phyloP scores from a whole-genome alignment of 768 basidiomycete species.

The Mycena pura region DNA sequence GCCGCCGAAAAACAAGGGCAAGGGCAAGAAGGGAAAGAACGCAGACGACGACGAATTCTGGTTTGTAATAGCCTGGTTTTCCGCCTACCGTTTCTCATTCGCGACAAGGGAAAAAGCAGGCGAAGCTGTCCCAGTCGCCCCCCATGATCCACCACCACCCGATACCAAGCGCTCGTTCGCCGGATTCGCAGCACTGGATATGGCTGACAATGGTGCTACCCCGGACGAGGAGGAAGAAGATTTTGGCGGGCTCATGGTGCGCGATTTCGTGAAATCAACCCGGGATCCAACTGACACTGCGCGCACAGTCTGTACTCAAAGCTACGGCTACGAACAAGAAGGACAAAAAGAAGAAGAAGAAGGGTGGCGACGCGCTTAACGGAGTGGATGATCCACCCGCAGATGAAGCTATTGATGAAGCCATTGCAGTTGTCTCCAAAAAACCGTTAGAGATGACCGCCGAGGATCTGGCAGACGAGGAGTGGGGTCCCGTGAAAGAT shows the following conservation, averaged over 20 bases:
- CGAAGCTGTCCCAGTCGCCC: constrained; percentile 56
- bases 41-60: constrained; percentile 82
- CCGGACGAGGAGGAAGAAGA: constrained; percentile 66
- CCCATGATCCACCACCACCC: constrained; percentile 41
- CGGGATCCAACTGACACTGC: constrained; percentile 11
- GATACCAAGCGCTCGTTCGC: constrained; percentile 50
- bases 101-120: constrained; percentile 67
- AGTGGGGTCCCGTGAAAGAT: constrained; percentile 69
- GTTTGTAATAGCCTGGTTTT: constrained; percentile 43
- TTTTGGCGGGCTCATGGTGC: constrained; percentile 80
- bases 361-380: constrained; percentile 37
- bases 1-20: constrained; percentile 74
- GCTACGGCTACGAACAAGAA: constrained; percentile 58
- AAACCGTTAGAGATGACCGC: constrained; percentile 29
- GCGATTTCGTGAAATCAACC: constrained; percentile 30
- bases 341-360: constrained; percentile 60
- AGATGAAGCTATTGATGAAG: constrained; percentile 37
- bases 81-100: constrained; percentile 25
- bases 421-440: constrained; percentile 25
- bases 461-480: constrained; percentile 68
- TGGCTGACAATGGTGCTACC: constrained; percentile 44
- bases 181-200: constrained; percentile 56
- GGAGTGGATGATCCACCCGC: constrained; percentile 32
- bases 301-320: constrained; percentile 66
- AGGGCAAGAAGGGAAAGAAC: constrained; percentile 89